These are phyloP conservation scores for Penicillium olsonii DNA, from an alignment of 2,329 filamentous ascomycete species.

Conservation along the genomic window DNA sequence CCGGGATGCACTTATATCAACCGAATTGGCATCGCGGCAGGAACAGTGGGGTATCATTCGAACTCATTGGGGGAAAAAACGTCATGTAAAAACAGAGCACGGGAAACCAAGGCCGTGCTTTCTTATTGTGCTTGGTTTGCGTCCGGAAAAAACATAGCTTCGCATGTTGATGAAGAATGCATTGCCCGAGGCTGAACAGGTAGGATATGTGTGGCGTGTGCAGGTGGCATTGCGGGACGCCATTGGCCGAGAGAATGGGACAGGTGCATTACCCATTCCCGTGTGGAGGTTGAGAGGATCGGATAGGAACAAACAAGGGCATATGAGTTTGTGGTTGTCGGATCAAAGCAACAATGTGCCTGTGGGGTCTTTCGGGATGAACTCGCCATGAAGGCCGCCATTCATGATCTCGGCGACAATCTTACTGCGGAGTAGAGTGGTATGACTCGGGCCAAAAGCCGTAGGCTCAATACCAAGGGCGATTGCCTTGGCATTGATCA, in stretches of 20 bases:
- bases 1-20: not conserved
- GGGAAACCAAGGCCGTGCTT: slow-evolving; percentile 3
- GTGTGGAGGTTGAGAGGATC: not conserved
- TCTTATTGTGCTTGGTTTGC: slow-evolving; percentile 17
- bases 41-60: slow-evolving; percentile 25
- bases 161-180: slow-evolving; percentile 8
- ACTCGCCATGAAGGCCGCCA: slow-evolving; percentile 47
- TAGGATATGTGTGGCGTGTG: not conserved
- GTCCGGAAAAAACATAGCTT: slow-evolving; percentile 11
- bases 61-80: slow-evolving; percentile 16
- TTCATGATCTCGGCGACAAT: slow-evolving; percentile 52
- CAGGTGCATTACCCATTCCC: not conserved
- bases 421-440: slow-evolving; percentile 43
- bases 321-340: not conserved
- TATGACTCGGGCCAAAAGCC: slow-evolving; percentile 43
- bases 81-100: slow-evolving; percentile 9
- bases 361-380: slow-evolving; percentile 31
- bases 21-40: slow-evolving; percentile 7
- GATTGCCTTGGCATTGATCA: slow-evolving; percentile 52
- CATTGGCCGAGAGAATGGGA: too few species aligned
- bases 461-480: slow-evolving; percentile 47
- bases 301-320: not conserved
- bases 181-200: not conserved
- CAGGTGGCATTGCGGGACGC: not conserved
- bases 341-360: slow-evolving; percentile 28